A percentile compares a stretch with the other conserved stretches of the same genome.
Conservation (phyloP, 176 grass and related monocot species). For the Coix lacrymajobi region DNA sequence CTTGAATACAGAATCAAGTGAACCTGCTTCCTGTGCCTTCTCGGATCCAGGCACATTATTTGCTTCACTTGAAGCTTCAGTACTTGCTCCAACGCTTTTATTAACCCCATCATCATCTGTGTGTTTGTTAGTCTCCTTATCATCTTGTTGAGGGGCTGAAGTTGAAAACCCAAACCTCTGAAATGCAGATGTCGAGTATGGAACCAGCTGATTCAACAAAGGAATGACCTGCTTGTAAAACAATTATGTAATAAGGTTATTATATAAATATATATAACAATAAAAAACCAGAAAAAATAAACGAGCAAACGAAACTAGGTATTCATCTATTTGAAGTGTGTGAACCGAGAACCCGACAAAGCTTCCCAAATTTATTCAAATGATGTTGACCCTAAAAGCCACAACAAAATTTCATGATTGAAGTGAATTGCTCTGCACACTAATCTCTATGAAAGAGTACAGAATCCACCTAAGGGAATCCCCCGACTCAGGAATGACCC, state of each 20-base stretch:
- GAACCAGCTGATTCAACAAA: background rate
- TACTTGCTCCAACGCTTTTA: background rate
- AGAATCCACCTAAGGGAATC: too few species aligned
- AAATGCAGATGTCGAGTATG: conserved; percentile 15
- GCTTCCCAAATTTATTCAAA: background rate
- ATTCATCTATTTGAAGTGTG: background rate
- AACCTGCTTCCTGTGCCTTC: conserved; percentile 32
- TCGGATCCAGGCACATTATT: background rate
- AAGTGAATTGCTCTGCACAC: background rate
- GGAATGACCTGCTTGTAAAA: background rate
- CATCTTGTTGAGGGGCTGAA: conserved; percentile 31
- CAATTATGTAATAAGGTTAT: background rate
- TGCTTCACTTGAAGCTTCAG: conserved; percentile 7
- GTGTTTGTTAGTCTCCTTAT: conserved; percentile 27
- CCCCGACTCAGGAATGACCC: too few species aligned
- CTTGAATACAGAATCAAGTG: background rate
- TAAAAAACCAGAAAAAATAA: background rate
- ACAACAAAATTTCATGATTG: background rate
- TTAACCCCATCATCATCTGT: conserved; percentile 10
- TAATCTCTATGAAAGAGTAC: too few species aligned
- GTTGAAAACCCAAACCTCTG: conserved; percentile 45
- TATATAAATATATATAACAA: background rate
- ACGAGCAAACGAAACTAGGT: background rate
- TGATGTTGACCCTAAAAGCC: background rate
- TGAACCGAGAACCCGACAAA: background rate